phyloP scores from a whole-genome alignment of 2,329 filamentous ascomycete species.

The Cladophialophora chaetospira region DNA sequence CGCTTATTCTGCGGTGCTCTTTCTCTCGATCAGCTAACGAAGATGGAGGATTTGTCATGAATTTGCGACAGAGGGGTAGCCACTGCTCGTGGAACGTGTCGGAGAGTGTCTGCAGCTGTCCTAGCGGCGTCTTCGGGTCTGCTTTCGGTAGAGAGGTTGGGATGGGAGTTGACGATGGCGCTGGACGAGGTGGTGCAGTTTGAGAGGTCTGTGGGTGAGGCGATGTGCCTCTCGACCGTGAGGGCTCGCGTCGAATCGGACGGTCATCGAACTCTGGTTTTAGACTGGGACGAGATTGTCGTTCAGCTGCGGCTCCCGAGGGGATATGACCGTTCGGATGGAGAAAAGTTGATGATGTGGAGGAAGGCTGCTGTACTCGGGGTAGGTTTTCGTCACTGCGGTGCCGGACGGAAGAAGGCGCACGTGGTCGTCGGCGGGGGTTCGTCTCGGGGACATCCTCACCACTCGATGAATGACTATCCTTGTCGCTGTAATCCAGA shows the following conservation, averaged over 20 bases:
- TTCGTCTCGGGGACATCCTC: conserved; percentile 25
- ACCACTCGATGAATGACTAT: conserved; percentile 30
- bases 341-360: conserved; percentile 15
- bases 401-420: conserved; percentile 28
- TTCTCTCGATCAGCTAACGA: conserved; percentile 45
- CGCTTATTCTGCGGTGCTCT: conserved; percentile 48
- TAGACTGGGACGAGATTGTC: conserved; percentile 22
- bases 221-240: conserved; percentile 21
- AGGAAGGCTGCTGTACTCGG: conserved; percentile 9
- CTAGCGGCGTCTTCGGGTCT: conserved; percentile 42
- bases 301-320: conserved; percentile 16
- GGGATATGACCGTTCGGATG: conserved; percentile 26
- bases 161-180: conserved; percentile 15
- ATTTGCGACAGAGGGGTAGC: conserved; percentile 42
- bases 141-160: conserved; percentile 32
- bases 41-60: conserved; percentile 42
- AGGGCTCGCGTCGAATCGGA: conserved; percentile 24
- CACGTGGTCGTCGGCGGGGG: conserved; percentile 26
- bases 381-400: conserved; percentile 25
- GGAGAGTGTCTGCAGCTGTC: conserved; percentile 43
- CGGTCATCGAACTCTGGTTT: conserved; percentile 25
- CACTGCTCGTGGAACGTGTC: conserved; percentile 43
- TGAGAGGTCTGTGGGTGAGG: conserved; percentile 15
- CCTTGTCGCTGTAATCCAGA: conserved; percentile 29
- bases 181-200: conserved; percentile 11